phyloP scores from a whole-genome alignment of 192 early-diverging fungal species.

The Funneliformis mosseae region DNA sequence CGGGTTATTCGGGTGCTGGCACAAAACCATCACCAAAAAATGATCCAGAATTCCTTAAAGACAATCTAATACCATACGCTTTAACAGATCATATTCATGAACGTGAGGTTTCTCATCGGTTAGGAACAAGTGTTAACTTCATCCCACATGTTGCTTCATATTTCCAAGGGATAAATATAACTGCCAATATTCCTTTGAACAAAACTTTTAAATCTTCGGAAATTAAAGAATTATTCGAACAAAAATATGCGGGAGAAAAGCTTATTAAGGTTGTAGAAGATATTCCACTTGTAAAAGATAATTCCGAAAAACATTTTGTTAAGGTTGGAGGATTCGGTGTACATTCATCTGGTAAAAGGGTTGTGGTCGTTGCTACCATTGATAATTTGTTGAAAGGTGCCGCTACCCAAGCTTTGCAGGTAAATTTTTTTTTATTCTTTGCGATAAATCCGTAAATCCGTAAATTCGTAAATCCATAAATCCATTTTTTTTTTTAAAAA shows the following conservation, averaged over 20 bases:
- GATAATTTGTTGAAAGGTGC: conserved; percentile 99
- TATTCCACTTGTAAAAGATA: conserved; percentile 87
- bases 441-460: too few relatives aligned
- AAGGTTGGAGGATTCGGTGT: conserved; percentile 94
- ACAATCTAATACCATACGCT: conserved; percentile 93
- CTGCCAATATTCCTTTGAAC: conserved; percentile 84
- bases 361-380: conserved; percentile 88
- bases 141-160: conserved; percentile 88
- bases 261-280: conserved; percentile 78
- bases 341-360: conserved; percentile 73
- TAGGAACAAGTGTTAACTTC: conserved; percentile 71
- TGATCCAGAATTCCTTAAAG: conserved; percentile 79
- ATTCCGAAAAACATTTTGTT: conserved; percentile 86
- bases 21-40: conserved; percentile 97
- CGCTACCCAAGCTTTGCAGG: conserved; percentile 96
- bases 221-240: conserved; percentile 68
- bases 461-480: background rate
- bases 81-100: conserved; percentile 97
- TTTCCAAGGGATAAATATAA: conserved; percentile 94
- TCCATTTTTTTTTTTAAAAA: background rate
- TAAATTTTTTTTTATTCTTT: conserved; percentile 33
- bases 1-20: conserved; percentile 98
- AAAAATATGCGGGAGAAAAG: conserved; percentile 76
- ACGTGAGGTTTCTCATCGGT: conserved; percentile 82
- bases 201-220: conserved; percentile 72